Conservation (phyloP, 352 stramenopile species). For the Pythium rishiriense region DNA sequence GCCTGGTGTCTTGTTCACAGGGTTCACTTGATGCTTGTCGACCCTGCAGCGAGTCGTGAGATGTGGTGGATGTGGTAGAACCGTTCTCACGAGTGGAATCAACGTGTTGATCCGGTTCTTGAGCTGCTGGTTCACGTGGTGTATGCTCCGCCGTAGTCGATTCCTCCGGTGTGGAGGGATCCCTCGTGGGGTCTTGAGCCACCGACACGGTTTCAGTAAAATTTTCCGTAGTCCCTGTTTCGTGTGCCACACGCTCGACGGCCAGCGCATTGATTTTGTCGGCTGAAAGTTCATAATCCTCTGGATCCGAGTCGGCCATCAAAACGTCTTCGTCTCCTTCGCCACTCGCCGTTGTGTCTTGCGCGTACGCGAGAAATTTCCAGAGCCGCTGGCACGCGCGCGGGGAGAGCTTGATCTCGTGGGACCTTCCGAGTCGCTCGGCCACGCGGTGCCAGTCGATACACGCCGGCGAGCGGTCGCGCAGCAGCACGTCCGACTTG, state of each 20-base stretch:
- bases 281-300: slow-evolving; percentile 41
- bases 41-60: too few species aligned
- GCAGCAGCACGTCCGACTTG: slow-evolving; percentile 38
- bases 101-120: too few species aligned
- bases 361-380: slow-evolving; percentile 76
- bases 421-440: slow-evolving; percentile 37
- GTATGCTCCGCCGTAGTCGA: too few species aligned
- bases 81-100: too few species aligned
- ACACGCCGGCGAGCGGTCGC: slow-evolving; percentile 36
- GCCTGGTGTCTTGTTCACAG: too few species aligned
- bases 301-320: slow-evolving; percentile 50
- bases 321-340: slow-evolving; percentile 26
- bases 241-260: too few species aligned
- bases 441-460: slow-evolving; percentile 57
- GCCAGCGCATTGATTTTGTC: slow-evolving; percentile 15
- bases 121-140: too few species aligned
- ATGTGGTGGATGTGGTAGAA: too few species aligned
- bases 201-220: not conserved
- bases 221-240: not conserved
- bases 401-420: slow-evolving; percentile 37
- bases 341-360: slow-evolving; percentile 5
- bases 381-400: slow-evolving; percentile 59
- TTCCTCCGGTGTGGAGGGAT: not conserved
- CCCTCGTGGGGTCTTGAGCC: not conserved
- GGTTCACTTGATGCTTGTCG: too few species aligned